A percentile compares a stretch with the other conserved stretches of the same genome.
Evolutionary conservation across 2,329 filamentous ascomycete species (phyloP).

Genomic region (Aspergillus aculeatus): DNA sequence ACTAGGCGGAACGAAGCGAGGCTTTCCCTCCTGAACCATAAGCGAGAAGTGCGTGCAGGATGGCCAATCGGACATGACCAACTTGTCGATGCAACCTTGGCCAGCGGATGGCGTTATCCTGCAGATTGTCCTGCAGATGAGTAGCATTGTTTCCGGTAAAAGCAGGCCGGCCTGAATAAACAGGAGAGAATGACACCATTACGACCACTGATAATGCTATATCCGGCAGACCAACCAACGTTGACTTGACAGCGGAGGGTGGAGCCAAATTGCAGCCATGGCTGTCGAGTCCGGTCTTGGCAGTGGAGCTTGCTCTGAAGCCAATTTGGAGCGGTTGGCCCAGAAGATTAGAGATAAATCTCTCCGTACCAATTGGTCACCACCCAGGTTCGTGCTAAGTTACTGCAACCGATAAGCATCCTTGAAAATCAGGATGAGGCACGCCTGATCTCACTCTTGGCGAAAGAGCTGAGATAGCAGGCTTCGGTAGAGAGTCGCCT

Average conservation of each 20-base stretch:
- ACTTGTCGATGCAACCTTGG: background rate
- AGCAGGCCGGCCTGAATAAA: background rate
- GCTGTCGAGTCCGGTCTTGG: background rate
- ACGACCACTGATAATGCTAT: slow-evolving; percentile 5
- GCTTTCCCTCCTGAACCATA: background rate
- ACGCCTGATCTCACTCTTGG: background rate
- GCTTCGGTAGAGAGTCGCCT: background rate
- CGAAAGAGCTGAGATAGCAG: background rate
- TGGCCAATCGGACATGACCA: background rate
- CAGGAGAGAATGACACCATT: slow-evolving; percentile 5
- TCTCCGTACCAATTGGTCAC: background rate
- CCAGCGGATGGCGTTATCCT: background rate
- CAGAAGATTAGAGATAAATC: background rate
- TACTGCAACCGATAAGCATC: background rate
- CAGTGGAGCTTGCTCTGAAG: slow-evolving; percentile 7
- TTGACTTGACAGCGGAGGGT: background rate
- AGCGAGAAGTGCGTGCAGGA: background rate
- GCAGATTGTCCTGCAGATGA: background rate
- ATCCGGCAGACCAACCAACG: background rate
- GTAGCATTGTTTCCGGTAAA: background rate
- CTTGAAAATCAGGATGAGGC: background rate
- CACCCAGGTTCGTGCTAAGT: background rate
- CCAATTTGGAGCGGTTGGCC: slow-evolving; percentile 1
- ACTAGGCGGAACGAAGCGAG: background rate
- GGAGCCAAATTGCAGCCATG: background rate